Percentiles rank a stretch among this genome's conserved stretches.
Conservation (phyloP, 129 eudicot genomes). For the Deinandra increscens region DNA sequence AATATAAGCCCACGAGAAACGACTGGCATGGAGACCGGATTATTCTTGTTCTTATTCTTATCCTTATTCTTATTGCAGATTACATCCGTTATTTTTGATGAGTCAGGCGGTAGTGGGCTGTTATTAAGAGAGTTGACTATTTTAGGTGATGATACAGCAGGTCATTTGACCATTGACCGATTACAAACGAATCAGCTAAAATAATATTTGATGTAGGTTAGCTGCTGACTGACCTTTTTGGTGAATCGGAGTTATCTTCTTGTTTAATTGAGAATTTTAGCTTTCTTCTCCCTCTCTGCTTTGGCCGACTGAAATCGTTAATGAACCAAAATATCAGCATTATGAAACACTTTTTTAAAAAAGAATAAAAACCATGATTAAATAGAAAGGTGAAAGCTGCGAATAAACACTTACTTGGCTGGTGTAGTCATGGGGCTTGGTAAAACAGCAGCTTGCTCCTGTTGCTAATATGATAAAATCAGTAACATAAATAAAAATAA, state of each 20-base stretch:
- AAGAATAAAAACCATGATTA: background rate
- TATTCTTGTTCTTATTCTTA: background rate
- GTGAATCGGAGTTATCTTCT: background rate
- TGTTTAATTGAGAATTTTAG: slow-evolving; percentile 22
- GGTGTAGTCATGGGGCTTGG: slow-evolving; percentile 24
- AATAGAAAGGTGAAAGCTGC: background rate
- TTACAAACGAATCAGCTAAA: background rate
- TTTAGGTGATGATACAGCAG: slow-evolving; percentile 13
- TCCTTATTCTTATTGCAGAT: background rate
- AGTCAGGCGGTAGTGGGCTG: slow-evolving; percentile 21
- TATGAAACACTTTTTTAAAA: background rate
- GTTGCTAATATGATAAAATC: slow-evolving; percentile 16
- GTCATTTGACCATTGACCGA: background rate
- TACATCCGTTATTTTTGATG: slow-evolving; percentile 14
- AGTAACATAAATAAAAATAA: slow-evolving; percentile 11
- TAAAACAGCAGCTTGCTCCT: slow-evolving; percentile 25
- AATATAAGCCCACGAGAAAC: background rate
- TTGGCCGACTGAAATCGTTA: slow-evolving; percentile 29
- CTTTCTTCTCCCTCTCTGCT: slow-evolving; percentile 41
- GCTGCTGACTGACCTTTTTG: slow-evolving; percentile 23
- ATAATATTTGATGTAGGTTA: background rate
- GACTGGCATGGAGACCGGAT: background rate
- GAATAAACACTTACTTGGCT: slow-evolving; percentile 37
- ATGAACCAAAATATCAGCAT: slow-evolving; percentile 8
- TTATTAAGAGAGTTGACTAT: slow-evolving; percentile 9